A percentile compares a stretch with the other conserved stretches of the same genome.
Evolutionary conservation across 805 yeast genomes (phyloP).

Genomic region (Yamadazyma phyllophila): DNA sequence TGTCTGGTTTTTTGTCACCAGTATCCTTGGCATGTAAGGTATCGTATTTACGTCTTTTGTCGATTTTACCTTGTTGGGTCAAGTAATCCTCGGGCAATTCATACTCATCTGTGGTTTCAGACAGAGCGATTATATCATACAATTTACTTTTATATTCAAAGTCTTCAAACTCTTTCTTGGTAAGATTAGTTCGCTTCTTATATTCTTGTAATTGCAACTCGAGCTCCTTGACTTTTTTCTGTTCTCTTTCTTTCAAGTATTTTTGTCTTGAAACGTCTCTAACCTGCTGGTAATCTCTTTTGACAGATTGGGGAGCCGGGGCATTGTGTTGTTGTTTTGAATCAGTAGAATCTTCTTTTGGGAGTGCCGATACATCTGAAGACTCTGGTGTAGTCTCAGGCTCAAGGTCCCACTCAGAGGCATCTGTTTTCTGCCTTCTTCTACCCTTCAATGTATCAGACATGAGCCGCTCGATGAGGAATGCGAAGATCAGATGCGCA

Average conservation of each 20-base stretch:
- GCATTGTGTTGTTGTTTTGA: neutral
- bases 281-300: constrained; percentile 7
- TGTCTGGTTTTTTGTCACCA: neutral
- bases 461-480: constrained; percentile 6
- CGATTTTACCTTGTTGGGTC: constrained; percentile 52
- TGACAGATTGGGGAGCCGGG: neutral
- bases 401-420: constrained; percentile 18
- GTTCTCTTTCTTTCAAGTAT: constrained; percentile 22
- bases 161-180: constrained; percentile 16
- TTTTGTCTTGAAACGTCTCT: constrained; percentile 18
- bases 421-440: constrained; percentile 13
- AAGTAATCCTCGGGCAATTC: constrained; percentile 56
- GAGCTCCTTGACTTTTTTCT: constrained; percentile 18
- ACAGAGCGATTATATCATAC: constrained; percentile 17
- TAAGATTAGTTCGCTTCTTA: constrained; percentile 1
- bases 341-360: neutral
- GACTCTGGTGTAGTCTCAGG: neutral
- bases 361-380: neutral
- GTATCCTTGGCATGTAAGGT: constrained; percentile 27
- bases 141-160: constrained; percentile 18
- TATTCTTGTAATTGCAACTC: constrained; percentile 16
- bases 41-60: constrained; percentile 52
- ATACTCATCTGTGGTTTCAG: constrained; percentile 33
- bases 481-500: constrained; percentile 2
- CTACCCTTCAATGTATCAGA: neutral